Evolutionary conservation across 176 grass and related monocot species (phyloP).

Genomic region (Zizania latifolia): DNA sequence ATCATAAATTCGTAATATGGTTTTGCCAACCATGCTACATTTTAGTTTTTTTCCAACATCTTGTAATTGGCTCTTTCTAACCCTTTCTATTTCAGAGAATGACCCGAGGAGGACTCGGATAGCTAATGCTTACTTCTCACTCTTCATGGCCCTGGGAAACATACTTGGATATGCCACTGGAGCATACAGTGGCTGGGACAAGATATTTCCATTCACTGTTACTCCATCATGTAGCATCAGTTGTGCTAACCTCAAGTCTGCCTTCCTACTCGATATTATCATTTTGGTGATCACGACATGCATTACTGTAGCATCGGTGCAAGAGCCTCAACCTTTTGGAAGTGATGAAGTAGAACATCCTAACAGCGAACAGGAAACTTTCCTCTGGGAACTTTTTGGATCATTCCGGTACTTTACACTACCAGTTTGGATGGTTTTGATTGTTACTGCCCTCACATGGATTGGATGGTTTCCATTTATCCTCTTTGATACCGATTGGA

Average conservation of each 20-base stretch:
- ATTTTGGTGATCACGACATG: slow-evolving; percentile 61
- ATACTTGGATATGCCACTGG: slow-evolving; percentile 85
- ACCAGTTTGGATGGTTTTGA: slow-evolving; percentile 83
- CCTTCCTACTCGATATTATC: slow-evolving; percentile 78
- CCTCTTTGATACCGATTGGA: slow-evolving; percentile 95
- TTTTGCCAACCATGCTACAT: neutral
- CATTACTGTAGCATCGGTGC: slow-evolving; percentile 52
- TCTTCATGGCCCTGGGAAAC: slow-evolving; percentile 96
- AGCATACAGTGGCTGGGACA: slow-evolving; percentile 73
- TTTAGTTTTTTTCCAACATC: neutral
- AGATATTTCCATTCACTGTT: slow-evolving; percentile 73
- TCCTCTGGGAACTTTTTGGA: slow-evolving; percentile 85
- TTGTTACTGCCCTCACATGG: slow-evolving; percentile 91
- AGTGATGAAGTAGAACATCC: slow-evolving; percentile 35
- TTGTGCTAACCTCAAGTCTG: slow-evolving; percentile 91
- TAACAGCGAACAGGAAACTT: slow-evolving; percentile 58
- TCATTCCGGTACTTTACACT: slow-evolving; percentile 80
- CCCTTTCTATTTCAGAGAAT: slow-evolving; percentile 57
- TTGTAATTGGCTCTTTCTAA: neutral
- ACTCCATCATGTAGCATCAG: slow-evolving; percentile 60
- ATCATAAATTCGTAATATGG: neutral
- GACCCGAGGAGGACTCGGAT: slow-evolving; percentile 76
- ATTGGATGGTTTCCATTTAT: slow-evolving; percentile 90
- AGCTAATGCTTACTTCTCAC: slow-evolving; percentile 96
- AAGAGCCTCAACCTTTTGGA: slow-evolving; percentile 42